Percentiles rank a stretch among this genome's conserved stretches.
Evolutionary conservation across 768 basidiomycete genomes (phyloP).

Genomic region (Auriculariales sp.): DNA sequence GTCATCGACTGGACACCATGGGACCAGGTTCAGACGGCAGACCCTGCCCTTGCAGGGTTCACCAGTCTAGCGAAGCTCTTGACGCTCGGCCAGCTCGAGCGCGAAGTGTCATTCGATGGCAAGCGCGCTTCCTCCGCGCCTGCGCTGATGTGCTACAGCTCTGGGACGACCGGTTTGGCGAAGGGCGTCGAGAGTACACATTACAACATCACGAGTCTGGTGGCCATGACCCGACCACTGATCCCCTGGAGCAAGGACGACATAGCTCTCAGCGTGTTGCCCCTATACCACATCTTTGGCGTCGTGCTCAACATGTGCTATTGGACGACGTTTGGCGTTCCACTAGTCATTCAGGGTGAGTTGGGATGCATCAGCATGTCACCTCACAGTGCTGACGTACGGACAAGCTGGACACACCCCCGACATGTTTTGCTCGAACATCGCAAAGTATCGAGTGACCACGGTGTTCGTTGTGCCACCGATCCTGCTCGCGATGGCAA

Average conservation of each 20-base stretch:
- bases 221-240: conserved; percentile 31
- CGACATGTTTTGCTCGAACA: conserved; percentile 42
- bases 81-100: conserved; percentile 27
- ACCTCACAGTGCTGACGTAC: no score
- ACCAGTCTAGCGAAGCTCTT: conserved; percentile 35
- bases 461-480: conserved; percentile 59
- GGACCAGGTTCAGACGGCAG: conserved; percentile 22
- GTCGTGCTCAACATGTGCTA: not conserved
- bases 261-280: conserved; percentile 46
- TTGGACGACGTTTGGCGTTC: conserved; percentile 6
- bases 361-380: no score
- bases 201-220: conserved; percentile 45
- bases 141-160: conserved; percentile 44
- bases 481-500: conserved; percentile 60
- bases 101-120: conserved; percentile 44
- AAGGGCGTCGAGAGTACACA: conserved; percentile 44
- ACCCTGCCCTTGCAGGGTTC: conserved; percentile 18
- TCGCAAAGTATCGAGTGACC: conserved; percentile 53
- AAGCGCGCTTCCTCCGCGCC: conserved; percentile 42
- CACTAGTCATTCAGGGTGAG: conserved; percentile 13
- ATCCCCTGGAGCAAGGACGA: conserved; percentile 33
- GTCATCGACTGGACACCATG: conserved; percentile 24
- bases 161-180: conserved; percentile 65
- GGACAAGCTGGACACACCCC: no score
- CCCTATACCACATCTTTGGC: conserved; percentile 21